A percentile compares a stretch with the other conserved stretches of the same genome.
Conservation (phyloP, 805 yeast species). For the Yarrowia alimentaria region DNA sequence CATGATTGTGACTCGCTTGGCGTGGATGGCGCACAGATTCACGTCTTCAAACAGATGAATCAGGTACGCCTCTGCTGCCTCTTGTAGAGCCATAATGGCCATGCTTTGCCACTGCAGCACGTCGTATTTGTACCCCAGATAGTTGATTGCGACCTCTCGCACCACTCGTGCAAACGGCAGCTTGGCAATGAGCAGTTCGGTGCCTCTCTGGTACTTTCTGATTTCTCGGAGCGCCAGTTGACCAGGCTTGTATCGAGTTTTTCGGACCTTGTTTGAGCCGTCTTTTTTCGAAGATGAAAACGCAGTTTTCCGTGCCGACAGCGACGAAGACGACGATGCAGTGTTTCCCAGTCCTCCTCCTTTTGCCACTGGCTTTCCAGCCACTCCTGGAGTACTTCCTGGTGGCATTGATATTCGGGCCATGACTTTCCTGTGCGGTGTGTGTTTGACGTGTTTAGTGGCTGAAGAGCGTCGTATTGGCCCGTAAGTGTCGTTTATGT, state of each 20-base stretch:
- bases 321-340: conserved; percentile 1
- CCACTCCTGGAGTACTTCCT: too few species aligned
- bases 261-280: not conserved
- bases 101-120: conserved; percentile 96
- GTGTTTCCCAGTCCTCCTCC: too few species aligned
- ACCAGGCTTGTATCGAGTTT: conserved; percentile 83
- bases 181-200: conserved; percentile 92
- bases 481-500: too few species aligned
- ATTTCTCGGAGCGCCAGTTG: conserved; percentile 92
- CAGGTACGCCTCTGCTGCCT: conserved; percentile 97
- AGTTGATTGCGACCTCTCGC: conserved; percentile 76
- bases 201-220: conserved; percentile 95
- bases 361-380: not conserved
- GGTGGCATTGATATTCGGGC: conserved; percentile 14
- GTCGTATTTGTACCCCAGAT: conserved; percentile 43
- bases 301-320: not conserved
- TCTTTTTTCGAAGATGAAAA: not conserved
- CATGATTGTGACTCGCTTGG: conserved; percentile 98
- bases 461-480: too few species aligned
- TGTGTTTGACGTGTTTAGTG: not conserved
- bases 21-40: conserved; percentile 97
- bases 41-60: conserved; percentile 97
- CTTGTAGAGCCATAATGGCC: conserved; percentile 97
- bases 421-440: not conserved
- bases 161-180: conserved; percentile 97